phyloP scores from a whole-genome alignment of 305 asterid genomes.

The Fraxinus xanthoxyloides region DNA sequence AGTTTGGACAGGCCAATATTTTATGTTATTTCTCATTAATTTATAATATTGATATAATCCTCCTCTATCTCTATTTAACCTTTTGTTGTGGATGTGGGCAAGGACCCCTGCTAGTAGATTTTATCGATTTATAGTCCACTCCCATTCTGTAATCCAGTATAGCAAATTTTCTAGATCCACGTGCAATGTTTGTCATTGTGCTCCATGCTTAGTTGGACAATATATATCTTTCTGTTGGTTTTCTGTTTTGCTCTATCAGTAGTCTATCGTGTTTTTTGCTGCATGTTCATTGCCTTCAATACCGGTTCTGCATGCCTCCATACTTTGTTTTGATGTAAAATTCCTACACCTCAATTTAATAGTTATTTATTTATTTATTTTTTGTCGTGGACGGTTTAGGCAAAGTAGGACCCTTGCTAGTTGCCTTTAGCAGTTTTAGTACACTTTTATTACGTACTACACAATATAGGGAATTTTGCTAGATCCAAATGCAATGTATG shows the following conservation, averaged over 20 bases:
- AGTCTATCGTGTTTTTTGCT: slow-evolving; percentile 1
- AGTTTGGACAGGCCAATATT: background rate
- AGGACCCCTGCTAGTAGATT: background rate
- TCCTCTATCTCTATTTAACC: background rate
- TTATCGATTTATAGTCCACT: background rate
- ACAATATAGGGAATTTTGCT: background rate
- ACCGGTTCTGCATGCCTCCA: background rate
- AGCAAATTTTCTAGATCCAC: background rate
- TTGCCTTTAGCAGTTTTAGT: background rate
- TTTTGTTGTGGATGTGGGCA: background rate
- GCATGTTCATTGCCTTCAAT: slow-evolving; percentile 4
- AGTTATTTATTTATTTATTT: background rate
- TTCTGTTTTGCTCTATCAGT: background rate
- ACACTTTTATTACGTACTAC: background rate
- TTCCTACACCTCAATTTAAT: background rate
- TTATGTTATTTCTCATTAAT: background rate
- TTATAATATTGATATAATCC: background rate
- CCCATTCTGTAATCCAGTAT: background rate
- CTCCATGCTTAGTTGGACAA: background rate
- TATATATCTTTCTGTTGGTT: background rate
- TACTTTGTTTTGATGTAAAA: background rate
- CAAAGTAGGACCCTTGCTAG: background rate
- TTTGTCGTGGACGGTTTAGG: slow-evolving; percentile 5
- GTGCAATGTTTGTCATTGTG: background rate
- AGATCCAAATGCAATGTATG: background rate